Evolutionary conservation across 306 rosid genomes (phyloP).

Genomic region (Vachellia collinsii): DNA sequence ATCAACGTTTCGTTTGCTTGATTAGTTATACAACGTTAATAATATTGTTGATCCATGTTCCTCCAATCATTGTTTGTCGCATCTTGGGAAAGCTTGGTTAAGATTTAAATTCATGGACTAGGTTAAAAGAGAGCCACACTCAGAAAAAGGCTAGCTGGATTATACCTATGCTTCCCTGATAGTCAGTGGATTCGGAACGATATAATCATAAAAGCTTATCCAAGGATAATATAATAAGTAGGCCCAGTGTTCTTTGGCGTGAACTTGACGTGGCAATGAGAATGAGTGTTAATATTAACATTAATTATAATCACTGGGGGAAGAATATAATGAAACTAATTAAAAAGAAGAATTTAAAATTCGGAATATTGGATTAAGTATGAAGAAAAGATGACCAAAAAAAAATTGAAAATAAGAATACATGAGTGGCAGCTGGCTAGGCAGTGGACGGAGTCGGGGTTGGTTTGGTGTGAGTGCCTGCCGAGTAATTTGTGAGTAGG

Average conservation of each 20-base stretch:
- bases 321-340: neutral
- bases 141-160: neutral
- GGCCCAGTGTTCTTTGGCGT: neutral
- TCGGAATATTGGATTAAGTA: no score
- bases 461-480: neutral
- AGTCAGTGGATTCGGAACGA: neutral
- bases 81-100: neutral
- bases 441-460: neutral
- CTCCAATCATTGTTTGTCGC: conserved; percentile 20
- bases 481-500: neutral
- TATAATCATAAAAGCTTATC: neutral
- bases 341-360: neutral
- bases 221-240: neutral
- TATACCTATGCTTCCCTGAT: neutral
- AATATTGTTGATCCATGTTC: neutral
- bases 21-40: neutral
- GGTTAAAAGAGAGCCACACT: neutral
- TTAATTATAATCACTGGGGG: neutral
- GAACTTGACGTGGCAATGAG: conserved; percentile 10
- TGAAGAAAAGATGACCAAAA: neutral
- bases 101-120: conserved; percentile 10
- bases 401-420: neutral
- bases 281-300: neutral
- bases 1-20: neutral
- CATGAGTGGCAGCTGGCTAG: neutral